Evolutionary conservation across 257 asterid genomes (phyloP), one percentile per base, ranked within the genome.

Genomic region (Gentiana straminea): DNA sequence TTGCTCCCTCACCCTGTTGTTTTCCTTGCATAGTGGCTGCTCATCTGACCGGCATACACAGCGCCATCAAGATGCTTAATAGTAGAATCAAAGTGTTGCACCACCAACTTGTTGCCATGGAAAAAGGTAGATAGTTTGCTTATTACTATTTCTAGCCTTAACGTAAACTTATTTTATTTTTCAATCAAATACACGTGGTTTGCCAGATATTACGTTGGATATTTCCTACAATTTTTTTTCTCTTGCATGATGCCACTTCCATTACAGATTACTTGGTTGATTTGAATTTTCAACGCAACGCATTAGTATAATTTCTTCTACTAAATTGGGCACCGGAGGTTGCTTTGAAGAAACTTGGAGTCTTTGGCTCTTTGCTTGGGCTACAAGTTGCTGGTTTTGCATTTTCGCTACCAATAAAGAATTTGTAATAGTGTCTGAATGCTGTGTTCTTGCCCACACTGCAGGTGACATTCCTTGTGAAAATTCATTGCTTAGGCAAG

Each of bases 61-160:
- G 95, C 76, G 95, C 95, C 54, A 87, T 91, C 81, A 87, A 83
- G 86, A 91, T 91, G 96, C 84, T 84, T 49, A 84, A 84, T 72
- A 87, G 95, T 71, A 84, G 98, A 75, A 81, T 87, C 64, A 83
- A 76, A 75, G 93, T 80, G 73, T 85, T 91, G 57, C 88, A 81
- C 70, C 87, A 87, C 71, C 81, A 91, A 70, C 95, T 91, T 68
- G 77, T 83, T 55, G 75, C 94, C 63, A 91, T 91, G 96, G 86
- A 91, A 69, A 87, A 87, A 73, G 97, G 98, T 91, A 73, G 60
- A 52, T 51, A 37, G 68, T 44, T 62, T 36, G 37, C 57, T 15
- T 10, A 10, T 41, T 39, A 5, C 7, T 5, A 41, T 10, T 41
- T 41, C 46, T 10, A 41, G 24, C 24, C 24, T 24, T 24, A 24